phyloP scores from a whole-genome alignment of 108 stramenopile species.

The Aurantiochytrium sp. region DNA sequence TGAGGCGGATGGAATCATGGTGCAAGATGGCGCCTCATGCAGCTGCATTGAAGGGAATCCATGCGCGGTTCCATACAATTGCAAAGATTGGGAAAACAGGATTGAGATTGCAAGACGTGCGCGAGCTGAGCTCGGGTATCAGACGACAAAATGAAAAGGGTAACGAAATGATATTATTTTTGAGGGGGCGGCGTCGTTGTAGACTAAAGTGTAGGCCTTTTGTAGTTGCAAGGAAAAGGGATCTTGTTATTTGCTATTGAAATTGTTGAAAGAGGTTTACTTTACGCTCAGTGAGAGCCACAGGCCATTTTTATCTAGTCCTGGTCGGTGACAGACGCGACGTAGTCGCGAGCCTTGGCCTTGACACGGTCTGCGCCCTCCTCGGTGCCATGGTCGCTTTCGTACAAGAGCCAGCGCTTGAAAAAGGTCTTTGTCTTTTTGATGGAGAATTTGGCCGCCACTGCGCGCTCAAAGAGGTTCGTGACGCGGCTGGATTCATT shows the following conservation, averaged over 20 bases:
- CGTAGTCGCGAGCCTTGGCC: background rate
- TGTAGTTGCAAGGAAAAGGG: too few relatives aligned
- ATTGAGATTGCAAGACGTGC: background rate
- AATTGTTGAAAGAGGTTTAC: too few relatives aligned
- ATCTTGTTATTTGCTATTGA: too few relatives aligned
- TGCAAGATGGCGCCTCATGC: background rate
- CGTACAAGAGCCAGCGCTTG: constrained; percentile 2
- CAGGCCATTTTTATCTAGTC: background rate
- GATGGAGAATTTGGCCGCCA: background rate
- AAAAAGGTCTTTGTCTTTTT: constrained; percentile 11
- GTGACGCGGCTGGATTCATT: background rate
- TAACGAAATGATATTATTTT: too few relatives aligned
- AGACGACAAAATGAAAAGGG: background rate
- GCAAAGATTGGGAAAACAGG: background rate
- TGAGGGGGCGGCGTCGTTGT: too few relatives aligned
- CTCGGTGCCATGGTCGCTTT: background rate
- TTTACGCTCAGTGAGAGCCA: too few relatives aligned
- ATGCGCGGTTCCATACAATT: background rate
- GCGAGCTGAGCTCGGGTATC: background rate
- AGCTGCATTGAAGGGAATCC: constrained; percentile 10
- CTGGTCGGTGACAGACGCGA: background rate
- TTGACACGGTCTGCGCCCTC: background rate
- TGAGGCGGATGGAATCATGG: background rate
- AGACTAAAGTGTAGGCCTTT: too few relatives aligned
- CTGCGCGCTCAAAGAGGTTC: background rate